Evolutionary conservation across 495 filamentous ascomycete genomes (phyloP).

Genomic region (Bombardia bombarda): DNA sequence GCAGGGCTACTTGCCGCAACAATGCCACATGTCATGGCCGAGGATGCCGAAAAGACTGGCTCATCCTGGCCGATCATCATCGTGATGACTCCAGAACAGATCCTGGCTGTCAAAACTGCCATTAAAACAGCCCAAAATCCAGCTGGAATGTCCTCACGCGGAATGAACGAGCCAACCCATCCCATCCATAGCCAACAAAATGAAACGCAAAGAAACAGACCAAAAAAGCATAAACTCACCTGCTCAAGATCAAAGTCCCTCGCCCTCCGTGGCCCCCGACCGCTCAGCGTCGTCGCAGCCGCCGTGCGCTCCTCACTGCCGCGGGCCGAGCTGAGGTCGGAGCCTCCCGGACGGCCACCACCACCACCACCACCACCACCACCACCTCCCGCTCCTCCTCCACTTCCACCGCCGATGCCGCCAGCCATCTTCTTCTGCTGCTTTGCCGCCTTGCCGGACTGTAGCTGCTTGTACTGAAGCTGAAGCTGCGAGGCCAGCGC

Average conservation of each 20-base stretch:
- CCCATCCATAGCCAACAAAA: not conserved
- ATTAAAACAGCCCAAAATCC: not conserved
- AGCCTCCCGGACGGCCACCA: constrained; percentile 55
- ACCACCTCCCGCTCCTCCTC: too few relatives aligned
- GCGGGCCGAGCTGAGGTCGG: constrained; percentile 70
- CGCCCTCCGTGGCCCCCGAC: constrained; percentile 59
- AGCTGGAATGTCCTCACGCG: too few relatives aligned
- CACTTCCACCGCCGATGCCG: constrained; percentile 29
- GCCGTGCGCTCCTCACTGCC: constrained; percentile 81
- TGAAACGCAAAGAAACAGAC: constrained; percentile 6
- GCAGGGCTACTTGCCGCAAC: too few relatives aligned
- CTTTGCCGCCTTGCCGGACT: constrained; percentile 37
- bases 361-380: too few relatives aligned
- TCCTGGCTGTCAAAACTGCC: too few relatives aligned
- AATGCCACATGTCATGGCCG: too few relatives aligned
- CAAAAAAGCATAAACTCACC: constrained; percentile 44
- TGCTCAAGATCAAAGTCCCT: constrained; percentile 78
- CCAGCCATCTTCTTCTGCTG: constrained; percentile 46
- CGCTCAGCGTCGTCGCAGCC: constrained; percentile 53
- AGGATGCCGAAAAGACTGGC: too few relatives aligned
- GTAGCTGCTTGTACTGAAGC: constrained; percentile 42
- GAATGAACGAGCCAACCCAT: not conserved
- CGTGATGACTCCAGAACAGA: too few relatives aligned
- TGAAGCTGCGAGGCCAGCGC: constrained; percentile 66
- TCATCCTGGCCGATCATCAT: too few relatives aligned